Conservation (phyloP, 2,329 filamentous ascomycete species). For the Aspergillus melleus region DNA sequence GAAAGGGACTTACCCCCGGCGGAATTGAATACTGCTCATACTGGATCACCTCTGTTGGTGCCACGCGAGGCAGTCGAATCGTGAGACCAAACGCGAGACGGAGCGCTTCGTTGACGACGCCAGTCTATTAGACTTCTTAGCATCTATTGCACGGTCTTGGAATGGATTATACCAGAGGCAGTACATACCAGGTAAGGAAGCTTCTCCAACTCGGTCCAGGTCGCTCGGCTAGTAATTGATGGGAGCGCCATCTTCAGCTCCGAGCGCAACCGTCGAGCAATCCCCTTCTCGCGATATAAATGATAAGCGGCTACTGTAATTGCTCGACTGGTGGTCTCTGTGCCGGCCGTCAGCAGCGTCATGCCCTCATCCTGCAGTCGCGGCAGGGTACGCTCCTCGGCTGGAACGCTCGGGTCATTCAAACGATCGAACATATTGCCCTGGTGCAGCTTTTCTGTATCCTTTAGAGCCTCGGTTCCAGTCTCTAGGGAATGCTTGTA, state of each 20-base stretch:
- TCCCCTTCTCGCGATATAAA: conserved; percentile 21
- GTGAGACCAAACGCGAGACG: conserved; percentile 6
- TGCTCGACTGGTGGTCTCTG: conserved; percentile 35
- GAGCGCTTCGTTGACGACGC: conserved; percentile 11
- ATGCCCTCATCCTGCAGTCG: conserved; percentile 34
- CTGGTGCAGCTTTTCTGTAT: background rate
- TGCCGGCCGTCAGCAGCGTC: conserved; percentile 34
- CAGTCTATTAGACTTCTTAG: conserved; percentile 4
- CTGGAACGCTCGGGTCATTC: conserved; percentile 34
- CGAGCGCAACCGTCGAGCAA: conserved; percentile 21
- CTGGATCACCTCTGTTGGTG: conserved; percentile 6
- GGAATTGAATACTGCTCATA: conserved; percentile 24
- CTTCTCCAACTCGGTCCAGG: conserved; percentile 35
- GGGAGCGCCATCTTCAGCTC: conserved; percentile 32
- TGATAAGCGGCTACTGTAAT: conserved; percentile 34
- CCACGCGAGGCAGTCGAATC: conserved; percentile 10
- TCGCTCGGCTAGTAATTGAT: conserved; percentile 19
- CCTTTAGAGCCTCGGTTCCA: background rate
- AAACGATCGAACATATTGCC: conserved; percentile 32
- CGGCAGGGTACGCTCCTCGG: conserved; percentile 36
- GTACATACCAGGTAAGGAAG: conserved; percentile 39
- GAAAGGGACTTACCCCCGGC: conserved; percentile 19
- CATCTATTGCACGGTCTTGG: background rate
- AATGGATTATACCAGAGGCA: background rate
- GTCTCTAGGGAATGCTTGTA: conserved; percentile 3